These are phyloP conservation scores for Diaporthe velutina DNA, from an alignment of 2,329 filamentous ascomycete species.

Conservation along the genomic window DNA sequence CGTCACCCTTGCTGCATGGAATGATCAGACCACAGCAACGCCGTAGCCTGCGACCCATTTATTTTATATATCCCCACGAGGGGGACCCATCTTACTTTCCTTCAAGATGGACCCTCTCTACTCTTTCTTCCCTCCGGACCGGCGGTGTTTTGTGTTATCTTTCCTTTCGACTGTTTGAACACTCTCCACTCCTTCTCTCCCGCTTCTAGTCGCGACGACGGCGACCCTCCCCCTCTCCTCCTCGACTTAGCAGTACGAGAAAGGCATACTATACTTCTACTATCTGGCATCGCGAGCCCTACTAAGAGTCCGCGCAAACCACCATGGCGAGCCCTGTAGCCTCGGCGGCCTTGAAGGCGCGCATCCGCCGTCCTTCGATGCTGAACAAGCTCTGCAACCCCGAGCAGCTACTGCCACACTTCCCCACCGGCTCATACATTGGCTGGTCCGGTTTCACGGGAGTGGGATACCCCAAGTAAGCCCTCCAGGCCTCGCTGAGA, in stretches of 20 bases:
- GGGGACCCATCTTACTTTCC: slow-evolving; percentile 7
- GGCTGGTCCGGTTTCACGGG: slow-evolving; percentile 94
- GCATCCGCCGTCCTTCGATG: slow-evolving; percentile 81
- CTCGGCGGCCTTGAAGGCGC: slow-evolving; percentile 81
- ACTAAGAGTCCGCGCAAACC: not conserved
- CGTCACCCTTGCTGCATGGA: slow-evolving; percentile 33
- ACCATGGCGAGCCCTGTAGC: slow-evolving; percentile 67
- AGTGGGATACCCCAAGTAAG: slow-evolving; percentile 88
- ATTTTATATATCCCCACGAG: slow-evolving; percentile 23
- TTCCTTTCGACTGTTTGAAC: not conserved
- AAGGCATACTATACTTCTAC: not conserved
- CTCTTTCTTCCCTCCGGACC: slow-evolving; percentile 8
- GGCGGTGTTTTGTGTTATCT: slow-evolving; percentile 20
- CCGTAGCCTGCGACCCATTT: slow-evolving; percentile 24
- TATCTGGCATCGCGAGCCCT: not conserved
- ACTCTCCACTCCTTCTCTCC: slow-evolving; percentile 29
- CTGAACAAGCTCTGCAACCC: slow-evolving; percentile 84
- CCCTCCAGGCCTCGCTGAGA: not conserved
- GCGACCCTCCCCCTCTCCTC: too few relatives aligned
- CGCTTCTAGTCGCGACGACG: slow-evolving; percentile 1
- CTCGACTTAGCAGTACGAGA: not conserved
- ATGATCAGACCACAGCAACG: slow-evolving; percentile 26
- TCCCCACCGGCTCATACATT: slow-evolving; percentile 87
- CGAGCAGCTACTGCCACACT: slow-evolving; percentile 83
- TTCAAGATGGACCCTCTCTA: slow-evolving; percentile 20